Evolutionary conservation across 163 green algal genomes (phyloP).

Genomic region (Dunaliella salina): DNA sequence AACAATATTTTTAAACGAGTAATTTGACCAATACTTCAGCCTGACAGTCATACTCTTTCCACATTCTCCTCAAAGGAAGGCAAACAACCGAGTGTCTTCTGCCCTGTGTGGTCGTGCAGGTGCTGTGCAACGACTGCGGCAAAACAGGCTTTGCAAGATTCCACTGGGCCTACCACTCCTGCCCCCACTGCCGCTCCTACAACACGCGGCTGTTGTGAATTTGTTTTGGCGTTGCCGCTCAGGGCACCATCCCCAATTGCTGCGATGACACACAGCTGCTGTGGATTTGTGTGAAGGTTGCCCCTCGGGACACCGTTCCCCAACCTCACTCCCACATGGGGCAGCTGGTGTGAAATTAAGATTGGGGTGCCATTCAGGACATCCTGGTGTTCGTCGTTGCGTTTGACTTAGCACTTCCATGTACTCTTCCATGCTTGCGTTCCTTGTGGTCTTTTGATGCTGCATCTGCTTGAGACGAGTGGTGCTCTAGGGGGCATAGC

Average conservation of each 20-base stretch:
- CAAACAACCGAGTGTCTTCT: too few relatives aligned
- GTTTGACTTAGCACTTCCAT: too few relatives aligned
- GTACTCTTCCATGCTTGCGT: too few relatives aligned
- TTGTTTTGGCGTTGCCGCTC: not conserved
- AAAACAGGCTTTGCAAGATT: slow-evolving; percentile 61
- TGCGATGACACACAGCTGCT: not conserved
- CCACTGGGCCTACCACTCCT: slow-evolving; percentile 94
- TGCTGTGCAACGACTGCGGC: slow-evolving; percentile 95
- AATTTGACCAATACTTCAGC: too few relatives aligned
- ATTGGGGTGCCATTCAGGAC: not conserved
- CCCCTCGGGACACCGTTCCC: not conserved
- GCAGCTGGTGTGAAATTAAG: not conserved
- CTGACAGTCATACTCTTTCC: too few relatives aligned
- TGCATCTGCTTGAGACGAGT: too few relatives aligned
- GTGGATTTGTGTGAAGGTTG: not conserved
- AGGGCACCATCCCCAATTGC: not conserved
- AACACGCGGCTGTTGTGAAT: slow-evolving; percentile 78
- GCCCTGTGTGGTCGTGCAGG: not conserved
- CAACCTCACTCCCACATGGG: not conserved
- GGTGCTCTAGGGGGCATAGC: too few relatives aligned
- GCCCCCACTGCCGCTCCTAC: slow-evolving; percentile 77
- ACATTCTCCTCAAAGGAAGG: too few relatives aligned
- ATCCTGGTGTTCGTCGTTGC: too few relatives aligned
- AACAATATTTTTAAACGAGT: too few relatives aligned
- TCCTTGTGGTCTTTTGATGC: too few relatives aligned